A percentile compares a stretch with the other conserved stretches of the same genome.
phyloP scores from a whole-genome alignment of 2,329 filamentous ascomycete species.

The Ramichloridium luteum region DNA sequence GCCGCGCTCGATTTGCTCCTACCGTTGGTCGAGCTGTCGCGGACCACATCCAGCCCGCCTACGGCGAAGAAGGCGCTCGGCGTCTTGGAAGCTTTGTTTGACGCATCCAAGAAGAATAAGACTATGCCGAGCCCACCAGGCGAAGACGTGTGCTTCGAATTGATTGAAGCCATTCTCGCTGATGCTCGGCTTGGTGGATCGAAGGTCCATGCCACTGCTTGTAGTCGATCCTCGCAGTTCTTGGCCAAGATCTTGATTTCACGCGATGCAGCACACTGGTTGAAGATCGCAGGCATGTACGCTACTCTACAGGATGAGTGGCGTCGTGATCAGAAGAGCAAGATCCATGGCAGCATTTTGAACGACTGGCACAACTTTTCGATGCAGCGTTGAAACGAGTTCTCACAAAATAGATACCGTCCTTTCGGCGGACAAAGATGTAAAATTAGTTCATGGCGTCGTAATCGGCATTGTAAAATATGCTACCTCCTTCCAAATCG shows the following conservation, averaged over 20 bases:
- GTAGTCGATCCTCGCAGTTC: constrained; percentile 59
- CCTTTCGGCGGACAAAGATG: too few relatives aligned
- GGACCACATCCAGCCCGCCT: constrained; percentile 64
- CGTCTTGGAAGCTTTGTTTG: constrained; percentile 62
- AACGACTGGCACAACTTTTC: constrained; percentile 37
- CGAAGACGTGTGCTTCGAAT: constrained; percentile 33
- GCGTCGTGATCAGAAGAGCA: constrained; percentile 30
- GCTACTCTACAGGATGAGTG: constrained; percentile 32
- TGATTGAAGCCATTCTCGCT: constrained; percentile 56
- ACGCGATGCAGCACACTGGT: constrained; percentile 30
- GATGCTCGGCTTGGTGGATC: constrained; percentile 52
- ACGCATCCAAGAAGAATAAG: constrained; percentile 43
- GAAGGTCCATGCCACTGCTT: constrained; percentile 60
- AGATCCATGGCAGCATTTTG: constrained; percentile 33
- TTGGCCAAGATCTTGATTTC: constrained; percentile 51
- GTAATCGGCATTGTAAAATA: too few relatives aligned
- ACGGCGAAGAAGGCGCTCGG: constrained; percentile 60
- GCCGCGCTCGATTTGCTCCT: constrained; percentile 59
- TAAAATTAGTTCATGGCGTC: too few relatives aligned
- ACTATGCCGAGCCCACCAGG: constrained; percentile 31
- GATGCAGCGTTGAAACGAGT: constrained; percentile 21
- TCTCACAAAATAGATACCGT: too few relatives aligned
- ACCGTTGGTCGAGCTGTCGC: constrained; percentile 63
- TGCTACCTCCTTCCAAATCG: constrained; percentile 22
- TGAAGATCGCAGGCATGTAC: constrained; percentile 30